A percentile compares a stretch with the other conserved stretches of the same genome.
Conservation (phyloP, 345 rosid species). For the Syzygium aqueum region DNA sequence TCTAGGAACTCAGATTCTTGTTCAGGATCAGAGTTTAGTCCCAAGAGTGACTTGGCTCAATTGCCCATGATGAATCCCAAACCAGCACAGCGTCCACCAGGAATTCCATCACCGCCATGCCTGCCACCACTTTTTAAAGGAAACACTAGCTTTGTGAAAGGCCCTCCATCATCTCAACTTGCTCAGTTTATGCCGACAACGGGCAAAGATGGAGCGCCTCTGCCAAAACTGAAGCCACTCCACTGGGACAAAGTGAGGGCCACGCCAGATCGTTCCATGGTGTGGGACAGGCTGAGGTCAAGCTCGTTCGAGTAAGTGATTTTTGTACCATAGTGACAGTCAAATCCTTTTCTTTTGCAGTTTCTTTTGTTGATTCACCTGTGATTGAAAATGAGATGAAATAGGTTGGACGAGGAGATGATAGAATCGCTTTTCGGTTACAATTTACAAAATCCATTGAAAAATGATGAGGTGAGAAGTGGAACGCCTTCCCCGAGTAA, state of each 20-base stretch:
- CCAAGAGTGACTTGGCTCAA: background rate
- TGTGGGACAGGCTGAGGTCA: conserved; percentile 88
- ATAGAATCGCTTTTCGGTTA: conserved; percentile 92
- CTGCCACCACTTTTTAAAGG: conserved; percentile 43
- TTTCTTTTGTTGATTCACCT: background rate
- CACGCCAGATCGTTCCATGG: conserved; percentile 72
- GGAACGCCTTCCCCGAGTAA: conserved; percentile 88
- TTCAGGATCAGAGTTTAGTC: conserved; percentile 10
- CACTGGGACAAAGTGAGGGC: conserved; percentile 99
- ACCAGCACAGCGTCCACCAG: background rate
- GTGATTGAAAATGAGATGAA: background rate
- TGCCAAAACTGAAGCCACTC: conserved; percentile 92
- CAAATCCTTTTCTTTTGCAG: background rate
- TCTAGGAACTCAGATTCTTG: conserved; percentile 14
- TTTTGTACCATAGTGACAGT: background rate
- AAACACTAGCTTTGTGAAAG: conserved; percentile 25
- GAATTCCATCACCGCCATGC: conserved; percentile 51
- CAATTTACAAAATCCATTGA: conserved; percentile 43
- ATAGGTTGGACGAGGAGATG: conserved; percentile 97
- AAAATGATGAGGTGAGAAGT: conserved; percentile 66
- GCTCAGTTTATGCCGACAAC: conserved; percentile 22
- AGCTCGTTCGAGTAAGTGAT: conserved; percentile 87
- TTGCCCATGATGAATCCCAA: background rate
- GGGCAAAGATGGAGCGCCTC: conserved; percentile 69
- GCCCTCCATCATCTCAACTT: conserved; percentile 51